Conservation (phyloP, 1,284 basidiomycete genomes). For the Thecaphora frezii region DNA sequence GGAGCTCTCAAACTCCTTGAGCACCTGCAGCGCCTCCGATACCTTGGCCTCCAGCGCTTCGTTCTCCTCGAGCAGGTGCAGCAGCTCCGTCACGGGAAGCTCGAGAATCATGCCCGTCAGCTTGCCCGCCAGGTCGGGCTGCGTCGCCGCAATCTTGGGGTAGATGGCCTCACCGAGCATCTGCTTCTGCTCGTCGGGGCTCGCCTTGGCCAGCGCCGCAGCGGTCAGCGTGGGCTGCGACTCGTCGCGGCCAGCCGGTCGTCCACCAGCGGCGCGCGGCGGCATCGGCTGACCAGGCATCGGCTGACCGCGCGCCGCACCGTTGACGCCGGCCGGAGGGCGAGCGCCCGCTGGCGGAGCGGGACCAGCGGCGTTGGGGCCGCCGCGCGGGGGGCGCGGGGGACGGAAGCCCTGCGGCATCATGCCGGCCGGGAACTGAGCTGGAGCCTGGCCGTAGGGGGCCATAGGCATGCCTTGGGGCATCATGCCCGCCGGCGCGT, state of each 20-base stretch:
- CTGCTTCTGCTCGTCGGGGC: slow-evolving; percentile 60
- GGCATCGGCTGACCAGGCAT: slow-evolving; percentile 42
- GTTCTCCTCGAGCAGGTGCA: slow-evolving; percentile 57
- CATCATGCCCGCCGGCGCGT: slow-evolving; percentile 58
- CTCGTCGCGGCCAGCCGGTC: slow-evolving; percentile 31
- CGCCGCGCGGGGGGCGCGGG: slow-evolving; percentile 50
- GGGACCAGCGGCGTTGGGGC: slow-evolving; percentile 41
- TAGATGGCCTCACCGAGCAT: slow-evolving; percentile 60
- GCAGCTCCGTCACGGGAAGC: slow-evolving; percentile 56
- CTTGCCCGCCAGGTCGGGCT: slow-evolving; percentile 58
- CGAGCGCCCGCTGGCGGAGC: slow-evolving; percentile 38
- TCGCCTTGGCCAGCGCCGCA: slow-evolving; percentile 55
- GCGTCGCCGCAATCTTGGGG: slow-evolving; percentile 55
- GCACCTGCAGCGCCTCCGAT: slow-evolving; percentile 56
- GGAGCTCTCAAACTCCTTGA: slow-evolving; percentile 55
- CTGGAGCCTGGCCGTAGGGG: slow-evolving; percentile 53
- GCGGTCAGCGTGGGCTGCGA: slow-evolving; percentile 51
- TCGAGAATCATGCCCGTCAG: slow-evolving; percentile 59
- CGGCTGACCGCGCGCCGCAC: slow-evolving; percentile 40
- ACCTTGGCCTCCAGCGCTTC: slow-evolving; percentile 57
- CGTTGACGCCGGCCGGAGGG: slow-evolving; percentile 43
- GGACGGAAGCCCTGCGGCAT: slow-evolving; percentile 57
- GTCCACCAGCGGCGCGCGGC: slow-evolving; percentile 19
- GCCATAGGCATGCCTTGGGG: slow-evolving; percentile 56
- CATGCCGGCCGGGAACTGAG: slow-evolving; percentile 55